phyloP scores from a whole-genome alignment of 1,139 yeast species.

The Pichia sp. region DNA sequence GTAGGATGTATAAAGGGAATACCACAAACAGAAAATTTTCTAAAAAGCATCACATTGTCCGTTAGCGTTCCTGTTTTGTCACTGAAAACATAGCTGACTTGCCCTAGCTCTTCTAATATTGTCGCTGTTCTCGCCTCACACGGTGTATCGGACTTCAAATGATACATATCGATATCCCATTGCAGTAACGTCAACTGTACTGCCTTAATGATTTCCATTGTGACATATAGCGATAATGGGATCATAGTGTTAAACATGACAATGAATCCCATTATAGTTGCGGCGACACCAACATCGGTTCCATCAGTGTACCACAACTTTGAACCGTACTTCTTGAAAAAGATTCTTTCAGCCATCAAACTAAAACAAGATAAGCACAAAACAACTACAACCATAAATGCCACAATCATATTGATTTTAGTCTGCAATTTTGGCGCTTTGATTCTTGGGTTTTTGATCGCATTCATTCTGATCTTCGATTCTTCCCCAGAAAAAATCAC shows the following conservation, averaged over 20 bases:
- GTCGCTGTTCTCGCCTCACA: constrained; percentile 95
- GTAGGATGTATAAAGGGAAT: constrained; percentile 82
- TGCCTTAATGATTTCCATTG: constrained; percentile 91
- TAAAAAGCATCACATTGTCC: constrained; percentile 79
- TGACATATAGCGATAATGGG: constrained; percentile 89
- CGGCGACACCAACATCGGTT: constrained; percentile 78
- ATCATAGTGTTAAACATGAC: constrained; percentile 96
- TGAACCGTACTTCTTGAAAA: constrained; percentile 34
- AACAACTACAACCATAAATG: constrained; percentile 83
- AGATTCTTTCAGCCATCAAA: constrained; percentile 66
- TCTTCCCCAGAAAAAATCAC: constrained; percentile 95
- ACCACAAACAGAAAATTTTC: constrained; percentile 81
- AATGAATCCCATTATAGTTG: constrained; percentile 89
- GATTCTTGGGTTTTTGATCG: constrained; percentile 78
- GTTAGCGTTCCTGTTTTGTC: constrained; percentile 98
- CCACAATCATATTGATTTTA: constrained; percentile 73
- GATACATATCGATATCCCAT: constrained; percentile 93
- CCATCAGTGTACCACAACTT: constrained; percentile 69
- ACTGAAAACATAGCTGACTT: constrained; percentile 87
- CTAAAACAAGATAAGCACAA: constrained; percentile 68
- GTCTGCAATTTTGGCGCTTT: constrained; percentile 89
- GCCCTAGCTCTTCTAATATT: constrained; percentile 92
- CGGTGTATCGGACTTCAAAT: constrained; percentile 74
- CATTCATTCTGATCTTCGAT: constrained; percentile 92
- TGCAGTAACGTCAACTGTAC: constrained; percentile 76